Conservation (phyloP, 345 rosid genomes). For the Sonneratia alba region DNA sequence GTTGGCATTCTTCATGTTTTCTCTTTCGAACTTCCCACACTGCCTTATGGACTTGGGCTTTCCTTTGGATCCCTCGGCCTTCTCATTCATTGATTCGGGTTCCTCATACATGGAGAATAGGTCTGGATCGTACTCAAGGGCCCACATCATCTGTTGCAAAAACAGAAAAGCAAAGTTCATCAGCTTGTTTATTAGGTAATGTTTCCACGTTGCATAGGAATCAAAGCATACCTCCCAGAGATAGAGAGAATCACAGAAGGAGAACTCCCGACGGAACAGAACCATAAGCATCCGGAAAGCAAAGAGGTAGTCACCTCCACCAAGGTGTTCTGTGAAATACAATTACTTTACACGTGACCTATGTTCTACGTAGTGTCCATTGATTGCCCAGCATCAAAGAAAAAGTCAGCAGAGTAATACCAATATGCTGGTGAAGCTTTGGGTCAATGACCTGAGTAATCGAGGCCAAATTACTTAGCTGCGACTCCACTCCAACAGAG, state of each 20-base stretch:
- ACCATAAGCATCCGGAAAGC: slow-evolving; percentile 98
- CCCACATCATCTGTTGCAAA: slow-evolving; percentile 95
- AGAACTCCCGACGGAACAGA: slow-evolving; percentile 87
- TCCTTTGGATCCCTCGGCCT: slow-evolving; percentile 47
- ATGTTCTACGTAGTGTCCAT: neutral
- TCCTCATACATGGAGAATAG: slow-evolving; percentile 63
- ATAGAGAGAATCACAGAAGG: slow-evolving; percentile 84
- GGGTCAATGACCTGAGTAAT: slow-evolving; percentile 90
- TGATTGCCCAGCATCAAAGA: neutral
- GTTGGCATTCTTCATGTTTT: slow-evolving; percentile 51
- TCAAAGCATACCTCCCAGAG: slow-evolving; percentile 80
- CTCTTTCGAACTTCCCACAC: slow-evolving; percentile 82
- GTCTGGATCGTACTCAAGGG: slow-evolving; percentile 88
- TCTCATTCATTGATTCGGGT: slow-evolving; percentile 32
- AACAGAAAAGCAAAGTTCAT: neutral
- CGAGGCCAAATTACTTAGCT: slow-evolving; percentile 71
- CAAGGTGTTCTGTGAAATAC: slow-evolving; percentile 21
- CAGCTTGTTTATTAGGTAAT: neutral
- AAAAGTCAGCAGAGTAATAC: slow-evolving; percentile 23
- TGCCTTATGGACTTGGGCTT: slow-evolving; percentile 51
- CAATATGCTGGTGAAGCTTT: slow-evolving; percentile 92
- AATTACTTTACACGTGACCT: neutral
- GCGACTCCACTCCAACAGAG: slow-evolving; percentile 91
- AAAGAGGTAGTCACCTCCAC: slow-evolving; percentile 95
- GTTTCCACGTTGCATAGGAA: neutral